A percentile compares a stretch with the other conserved stretches of the same genome.
Evolutionary conservation across 495 filamentous ascomycete genomes (phyloP).

Genomic region (Glarea lozoyensis): DNA sequence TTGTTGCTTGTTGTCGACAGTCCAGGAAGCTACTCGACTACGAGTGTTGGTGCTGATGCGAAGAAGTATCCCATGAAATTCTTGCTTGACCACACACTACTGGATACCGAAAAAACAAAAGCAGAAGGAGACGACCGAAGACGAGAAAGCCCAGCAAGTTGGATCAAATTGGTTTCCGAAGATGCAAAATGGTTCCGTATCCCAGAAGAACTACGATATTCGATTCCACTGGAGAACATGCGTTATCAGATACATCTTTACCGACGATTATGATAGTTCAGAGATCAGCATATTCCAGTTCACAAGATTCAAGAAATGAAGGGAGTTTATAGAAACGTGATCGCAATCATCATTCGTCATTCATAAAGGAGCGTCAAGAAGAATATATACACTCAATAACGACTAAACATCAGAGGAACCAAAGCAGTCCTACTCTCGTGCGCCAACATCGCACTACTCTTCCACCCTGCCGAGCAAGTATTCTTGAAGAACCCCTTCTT

Average conservation of each 20-base stretch:
- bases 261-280: conserved; percentile 11
- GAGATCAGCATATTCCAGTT: no score
- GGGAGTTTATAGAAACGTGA: not conserved
- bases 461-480: conserved; percentile 28
- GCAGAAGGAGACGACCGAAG: conserved; percentile 14
- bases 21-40: conserved; percentile 81
- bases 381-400: conserved; percentile 16
- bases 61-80: conserved; percentile 90
- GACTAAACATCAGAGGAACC: conserved; percentile 44
- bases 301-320: no score
- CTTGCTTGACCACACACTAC: conserved; percentile 75
- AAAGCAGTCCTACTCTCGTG: conserved; percentile 26
- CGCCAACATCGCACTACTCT: conserved; percentile 31
- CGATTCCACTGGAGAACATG: conserved; percentile 86
- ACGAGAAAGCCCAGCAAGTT: conserved; percentile 26
- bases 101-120: conserved; percentile 27
- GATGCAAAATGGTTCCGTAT: conserved; percentile 84
- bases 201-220: conserved; percentile 57
- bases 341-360: conserved; percentile 6
- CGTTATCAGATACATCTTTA: conserved; percentile 88
- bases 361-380: not conserved
- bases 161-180: conserved; percentile 62
- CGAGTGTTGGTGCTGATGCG: conserved; percentile 49
- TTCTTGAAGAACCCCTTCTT: conserved; percentile 22
- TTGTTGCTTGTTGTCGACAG: conserved; percentile 85